Evolutionary conservation across 2,329 filamentous ascomycete species (phyloP), one percentile per base, ranked within the genome.

Genomic region (Zopfia rhizophila): DNA sequence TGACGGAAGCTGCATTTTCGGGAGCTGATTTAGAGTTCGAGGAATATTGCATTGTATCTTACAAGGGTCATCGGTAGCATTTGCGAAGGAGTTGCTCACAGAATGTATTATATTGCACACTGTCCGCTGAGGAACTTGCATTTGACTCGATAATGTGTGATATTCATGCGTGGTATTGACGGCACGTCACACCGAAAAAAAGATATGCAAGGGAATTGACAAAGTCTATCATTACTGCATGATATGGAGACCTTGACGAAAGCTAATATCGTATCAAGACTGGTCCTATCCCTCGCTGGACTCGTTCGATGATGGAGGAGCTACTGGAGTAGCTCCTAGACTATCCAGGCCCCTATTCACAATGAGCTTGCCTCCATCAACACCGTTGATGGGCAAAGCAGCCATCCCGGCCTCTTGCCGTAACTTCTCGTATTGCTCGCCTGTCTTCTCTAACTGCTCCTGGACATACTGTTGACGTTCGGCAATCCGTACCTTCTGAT

Each of bases 391-490:
- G 27, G 66, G 61, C 4, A 69, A 38, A 11, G 65, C 64, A 16
- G 68, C 61, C 40, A 78, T 66, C 4, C 77, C 77, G 3, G 73
- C 72, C 50, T 80, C 78, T 25, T 65, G 72, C 43, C 80, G 80
- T 45, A 87, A 62, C 41, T 77, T 79, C 58, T 86, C 80, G 65
- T 88, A 90, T 53, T 83, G 81, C 49, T 89, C 85, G 0, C 90
- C 91, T 0, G 91, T 90, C 67, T 94, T 87, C 65, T 91, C 87
- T 39, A 97, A 75, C 42, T 95, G 75, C 14, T 81, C 80, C 71
- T 97, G 92, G 0, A 97, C 88, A 69, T 94, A 89, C 4, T 78
- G 81, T 71, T 96, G 89, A 46, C 91, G 80, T 51, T 81, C 78
- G 4, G 81, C 72, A 29, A 96, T 83, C 21, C 88, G 82, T 3